Conservation (phyloP, 306 rosid genomes). For the Castanea mollissima region DNA sequence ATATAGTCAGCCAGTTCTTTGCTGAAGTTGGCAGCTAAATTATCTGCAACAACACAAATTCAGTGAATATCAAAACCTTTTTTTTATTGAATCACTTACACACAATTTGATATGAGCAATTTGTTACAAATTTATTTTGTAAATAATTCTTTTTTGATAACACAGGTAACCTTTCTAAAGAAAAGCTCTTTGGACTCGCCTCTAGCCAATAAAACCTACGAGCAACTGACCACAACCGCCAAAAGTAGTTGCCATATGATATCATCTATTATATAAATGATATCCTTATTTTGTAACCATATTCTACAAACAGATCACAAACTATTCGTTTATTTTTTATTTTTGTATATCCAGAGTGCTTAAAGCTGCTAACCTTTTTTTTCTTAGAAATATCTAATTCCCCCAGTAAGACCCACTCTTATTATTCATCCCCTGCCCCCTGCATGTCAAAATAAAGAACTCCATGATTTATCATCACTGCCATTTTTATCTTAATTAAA, state of each 20-base stretch:
- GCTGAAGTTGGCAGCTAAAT: conserved; percentile 96
- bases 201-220: too few relatives aligned
- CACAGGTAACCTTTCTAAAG: background rate
- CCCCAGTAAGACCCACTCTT: too few relatives aligned
- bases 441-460: too few relatives aligned
- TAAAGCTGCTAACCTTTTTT: background rate
- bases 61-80: conserved; percentile 7
- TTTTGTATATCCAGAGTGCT: too few relatives aligned
- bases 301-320: too few relatives aligned
- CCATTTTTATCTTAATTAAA: background rate
- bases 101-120: background rate
- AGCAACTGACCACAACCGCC: too few relatives aligned
- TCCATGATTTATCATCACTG: background rate
- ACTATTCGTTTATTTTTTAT: too few relatives aligned
- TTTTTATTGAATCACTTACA: background rate
- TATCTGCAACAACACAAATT: conserved; percentile 64
- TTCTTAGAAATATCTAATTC: too few relatives aligned
- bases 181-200: too few relatives aligned
- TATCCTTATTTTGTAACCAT: too few relatives aligned
- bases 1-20: conserved; percentile 96
- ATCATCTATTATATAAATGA: too few relatives aligned
- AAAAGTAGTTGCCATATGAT: too few relatives aligned
- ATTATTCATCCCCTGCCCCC: background rate
- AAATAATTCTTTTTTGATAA: background rate
- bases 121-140: background rate